These are phyloP conservation scores for Leucoagaricus sp. DNA, from an alignment of 1,284 basidiomycete genomes.

Conservation along the genomic window DNA sequence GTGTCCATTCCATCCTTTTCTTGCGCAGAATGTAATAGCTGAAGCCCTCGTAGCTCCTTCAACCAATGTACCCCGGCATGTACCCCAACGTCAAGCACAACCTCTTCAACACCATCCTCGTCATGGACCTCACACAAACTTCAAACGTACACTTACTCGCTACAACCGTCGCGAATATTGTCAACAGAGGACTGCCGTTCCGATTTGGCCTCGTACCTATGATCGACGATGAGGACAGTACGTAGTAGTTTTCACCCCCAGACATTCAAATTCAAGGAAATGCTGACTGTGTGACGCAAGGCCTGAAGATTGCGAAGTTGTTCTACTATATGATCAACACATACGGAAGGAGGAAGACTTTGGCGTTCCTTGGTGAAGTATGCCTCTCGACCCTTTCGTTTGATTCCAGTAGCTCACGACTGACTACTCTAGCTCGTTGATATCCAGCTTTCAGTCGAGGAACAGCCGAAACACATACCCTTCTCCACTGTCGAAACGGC, in stretches of 20 bases:
- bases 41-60: conserved; percentile 55
- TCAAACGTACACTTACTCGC: conserved; percentile 63
- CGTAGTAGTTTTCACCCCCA: conserved; percentile 21
- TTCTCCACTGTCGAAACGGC: conserved; percentile 45
- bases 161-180: conserved; percentile 64
- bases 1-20: conserved; percentile 21
- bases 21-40: conserved; percentile 3
- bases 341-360: conserved; percentile 64
- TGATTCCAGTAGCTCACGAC: neutral
- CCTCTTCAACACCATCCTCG: conserved; percentile 79
- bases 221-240: conserved; percentile 58
- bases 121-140: conserved; percentile 74
- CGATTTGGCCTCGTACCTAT: conserved; percentile 85
- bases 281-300: conserved; percentile 34
- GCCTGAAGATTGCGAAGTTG: conserved; percentile 69
- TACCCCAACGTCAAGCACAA: conserved; percentile 75
- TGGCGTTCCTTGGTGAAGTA: conserved; percentile 62
- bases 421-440: conserved; percentile 37
- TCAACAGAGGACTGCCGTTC: conserved; percentile 73
- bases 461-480: conserved; percentile 35
- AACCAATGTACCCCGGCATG: conserved; percentile 74
- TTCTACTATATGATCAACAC: conserved; percentile 68
- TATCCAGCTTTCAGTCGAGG: conserved; percentile 32
- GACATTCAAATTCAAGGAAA: neutral
- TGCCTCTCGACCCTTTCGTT: neutral